A percentile compares a stretch with the other conserved stretches of the same genome.
Conservation (phyloP, 768 basidiomycete species). For the Ramaria rubella region DNA sequence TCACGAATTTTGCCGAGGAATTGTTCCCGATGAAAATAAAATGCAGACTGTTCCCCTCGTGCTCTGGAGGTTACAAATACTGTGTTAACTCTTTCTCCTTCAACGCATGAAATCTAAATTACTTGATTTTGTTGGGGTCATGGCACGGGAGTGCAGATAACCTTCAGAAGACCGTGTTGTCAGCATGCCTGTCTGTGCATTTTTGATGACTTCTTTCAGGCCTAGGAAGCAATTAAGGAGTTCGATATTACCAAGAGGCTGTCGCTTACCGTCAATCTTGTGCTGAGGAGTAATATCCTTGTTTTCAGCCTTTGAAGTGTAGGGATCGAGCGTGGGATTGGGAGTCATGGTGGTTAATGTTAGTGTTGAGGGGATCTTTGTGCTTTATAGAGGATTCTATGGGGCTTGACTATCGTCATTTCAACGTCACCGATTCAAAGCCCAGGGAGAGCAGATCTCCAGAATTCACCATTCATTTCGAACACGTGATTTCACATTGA, state of each 20-base stretch:
- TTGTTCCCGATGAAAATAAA: conserved; percentile 73
- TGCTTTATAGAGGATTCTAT: neutral
- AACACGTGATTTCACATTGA: no score
- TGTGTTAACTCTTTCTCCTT: neutral
- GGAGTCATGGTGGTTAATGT: conserved; percentile 11
- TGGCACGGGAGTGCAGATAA: conserved; percentile 70
- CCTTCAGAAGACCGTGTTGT: conserved; percentile 66
- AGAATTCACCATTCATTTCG: neutral
- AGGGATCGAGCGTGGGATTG: conserved; percentile 54
- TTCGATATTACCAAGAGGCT: neutral
- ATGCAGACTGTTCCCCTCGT: conserved; percentile 15
- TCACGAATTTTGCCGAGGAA: conserved; percentile 53
- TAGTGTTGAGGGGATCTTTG: neutral
- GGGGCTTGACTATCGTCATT: neutral
- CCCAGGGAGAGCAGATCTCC: no score
- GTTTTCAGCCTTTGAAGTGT: conserved; percentile 59
- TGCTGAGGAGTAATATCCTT: conserved; percentile 49
- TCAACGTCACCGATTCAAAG: conserved; percentile 6
- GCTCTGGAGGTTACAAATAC: neutral
- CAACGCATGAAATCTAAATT: neutral
- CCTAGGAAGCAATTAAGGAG: conserved; percentile 28
- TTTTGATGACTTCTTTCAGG: conserved; percentile 57
- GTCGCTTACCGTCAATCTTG: conserved; percentile 54
- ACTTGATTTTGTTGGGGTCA: conserved; percentile 54
- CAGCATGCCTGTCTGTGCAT: conserved; percentile 66